Conservation (phyloP, 768 basidiomycete genomes). For the Krasilnikovozyma curviuscula region DNA sequence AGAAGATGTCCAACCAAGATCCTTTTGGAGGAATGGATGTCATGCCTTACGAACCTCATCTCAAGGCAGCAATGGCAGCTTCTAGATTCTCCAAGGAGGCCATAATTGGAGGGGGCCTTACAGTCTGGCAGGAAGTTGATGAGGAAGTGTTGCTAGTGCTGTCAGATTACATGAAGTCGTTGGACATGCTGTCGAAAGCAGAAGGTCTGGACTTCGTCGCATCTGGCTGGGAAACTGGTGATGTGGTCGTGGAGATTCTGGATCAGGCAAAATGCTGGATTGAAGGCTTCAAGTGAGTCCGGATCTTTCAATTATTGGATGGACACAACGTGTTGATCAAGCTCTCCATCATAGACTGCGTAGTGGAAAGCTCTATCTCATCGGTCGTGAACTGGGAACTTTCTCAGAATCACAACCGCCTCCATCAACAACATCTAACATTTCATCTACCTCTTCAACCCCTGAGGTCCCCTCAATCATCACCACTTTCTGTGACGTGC, state of each 20-base stretch:
- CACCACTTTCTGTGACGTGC: constrained; percentile 15
- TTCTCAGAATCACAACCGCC: background rate
- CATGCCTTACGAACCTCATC: constrained; percentile 16
- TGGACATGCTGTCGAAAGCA: constrained; percentile 7
- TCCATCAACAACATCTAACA: background rate
- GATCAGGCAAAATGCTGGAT: constrained; percentile 3
- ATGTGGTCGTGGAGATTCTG: background rate
- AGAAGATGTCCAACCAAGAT: background rate
- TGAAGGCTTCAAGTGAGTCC: constrained; percentile 9
- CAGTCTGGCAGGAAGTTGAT: constrained; percentile 22
- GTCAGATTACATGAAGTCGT: constrained; percentile 19
- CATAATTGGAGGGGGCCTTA: constrained; percentile 4
- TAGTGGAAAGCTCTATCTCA: background rate
- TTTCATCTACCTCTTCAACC: background rate
- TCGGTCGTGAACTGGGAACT: background rate
- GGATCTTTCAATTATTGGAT: constrained; percentile 17
- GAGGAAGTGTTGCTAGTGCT: constrained; percentile 20
- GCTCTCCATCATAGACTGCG: background rate
- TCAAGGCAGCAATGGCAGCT: constrained; percentile 17
- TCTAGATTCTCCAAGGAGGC: constrained; percentile 12
- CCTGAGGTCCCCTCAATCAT: constrained; percentile 9
- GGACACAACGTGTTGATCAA: constrained; percentile 11
- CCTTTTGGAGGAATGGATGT: constrained; percentile 12
- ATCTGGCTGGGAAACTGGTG: constrained; percentile 6
- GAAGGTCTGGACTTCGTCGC: background rate